Percentiles rank a stretch among this genome's conserved stretches.
These are phyloP conservation scores for Herpetomonas tarakana DNA, from an alignment of 208 protist species.

Conservation along the genomic window DNA sequence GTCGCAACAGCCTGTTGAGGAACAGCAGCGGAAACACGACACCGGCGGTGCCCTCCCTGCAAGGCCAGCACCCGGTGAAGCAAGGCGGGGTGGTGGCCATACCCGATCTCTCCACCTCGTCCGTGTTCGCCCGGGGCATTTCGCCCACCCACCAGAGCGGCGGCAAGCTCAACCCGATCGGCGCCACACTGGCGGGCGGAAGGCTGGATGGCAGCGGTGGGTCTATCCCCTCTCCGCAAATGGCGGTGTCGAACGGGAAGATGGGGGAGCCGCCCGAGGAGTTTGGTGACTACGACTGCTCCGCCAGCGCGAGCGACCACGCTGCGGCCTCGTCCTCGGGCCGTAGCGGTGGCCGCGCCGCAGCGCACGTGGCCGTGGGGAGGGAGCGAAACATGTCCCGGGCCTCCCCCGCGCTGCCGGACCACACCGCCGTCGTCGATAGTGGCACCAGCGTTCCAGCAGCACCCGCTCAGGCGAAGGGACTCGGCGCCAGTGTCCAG, in stretches of 20 bases:
- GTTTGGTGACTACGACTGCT: neutral
- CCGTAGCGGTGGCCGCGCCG: too few relatives aligned
- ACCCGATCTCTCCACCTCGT: too few relatives aligned
- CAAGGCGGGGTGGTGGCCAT: neutral
- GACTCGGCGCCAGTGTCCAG: too few relatives aligned
- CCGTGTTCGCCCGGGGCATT: too few relatives aligned
- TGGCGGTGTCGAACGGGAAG: neutral
- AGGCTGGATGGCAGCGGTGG: neutral
- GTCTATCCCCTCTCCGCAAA: too few relatives aligned
- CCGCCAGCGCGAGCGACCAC: neutral
- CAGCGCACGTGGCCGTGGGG: neutral
- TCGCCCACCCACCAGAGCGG: too few relatives aligned
- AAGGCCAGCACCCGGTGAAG: neutral
- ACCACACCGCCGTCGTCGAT: conserved; percentile 1
- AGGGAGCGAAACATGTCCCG: neutral
- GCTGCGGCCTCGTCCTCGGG: neutral
- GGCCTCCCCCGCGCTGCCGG: neutral
- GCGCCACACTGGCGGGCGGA: neutral
- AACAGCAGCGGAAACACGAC: neutral
- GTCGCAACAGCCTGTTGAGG: neutral
- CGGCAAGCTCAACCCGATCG: neutral
- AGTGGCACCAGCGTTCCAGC: neutral
- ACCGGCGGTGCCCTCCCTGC: neutral
- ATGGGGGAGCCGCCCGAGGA: neutral
- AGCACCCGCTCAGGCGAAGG: neutral